Evolutionary conservation across 1,284 basidiomycete species (phyloP), one percentile per base, ranked within the genome.

Genomic region (Phellopilus nigrolimitatus): DNA sequence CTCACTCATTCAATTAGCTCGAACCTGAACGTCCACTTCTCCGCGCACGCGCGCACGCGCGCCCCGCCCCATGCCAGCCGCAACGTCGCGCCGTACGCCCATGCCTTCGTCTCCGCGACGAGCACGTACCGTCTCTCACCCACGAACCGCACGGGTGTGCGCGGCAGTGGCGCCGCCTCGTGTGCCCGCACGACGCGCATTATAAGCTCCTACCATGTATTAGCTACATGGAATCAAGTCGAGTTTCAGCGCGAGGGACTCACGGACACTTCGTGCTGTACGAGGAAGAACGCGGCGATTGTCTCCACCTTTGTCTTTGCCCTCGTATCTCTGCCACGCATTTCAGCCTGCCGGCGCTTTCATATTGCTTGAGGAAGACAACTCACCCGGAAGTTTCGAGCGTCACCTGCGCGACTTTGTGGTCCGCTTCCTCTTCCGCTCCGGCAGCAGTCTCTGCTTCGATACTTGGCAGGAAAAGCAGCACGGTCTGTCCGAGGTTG

Each of bases 21-120:
- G 41, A 55, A 51, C 31, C 17, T 41, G 33, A 55, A 55, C 36
- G 44, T 46, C 53, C 53, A 55, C 28, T 55, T 55, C 10, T 40
- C 30, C 15, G 24, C 43, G 10, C 49, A 34, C 24, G 53, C 42
- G 4, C 25, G 7, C 4, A 47, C 34, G 25, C 13, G 37, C n/a
- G 40, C 43, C 8, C 47, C 38, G 8, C 53, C 48, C 53, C 53
- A 55, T 17, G 8, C 4, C 8, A 55, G 30, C 3, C 25, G 9
- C 17, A 55, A 31, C 17, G 48, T 33, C 15, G 39, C 27, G 7
- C 53, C 53, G 27, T 41, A 55, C 17, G 22, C n/a, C 53, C 53
- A 55, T 12, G 48, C 49, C n/a, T 37, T 37, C 38, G 21, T 51
- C 3, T 55, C 49, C 15, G 31, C 41, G 25, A 28, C 10, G 9